A percentile compares a stretch with the other conserved stretches of the same genome.
Conservation (phyloP, 2,329 filamentous ascomycete species). For the Sphaerostilbella broomeana region DNA sequence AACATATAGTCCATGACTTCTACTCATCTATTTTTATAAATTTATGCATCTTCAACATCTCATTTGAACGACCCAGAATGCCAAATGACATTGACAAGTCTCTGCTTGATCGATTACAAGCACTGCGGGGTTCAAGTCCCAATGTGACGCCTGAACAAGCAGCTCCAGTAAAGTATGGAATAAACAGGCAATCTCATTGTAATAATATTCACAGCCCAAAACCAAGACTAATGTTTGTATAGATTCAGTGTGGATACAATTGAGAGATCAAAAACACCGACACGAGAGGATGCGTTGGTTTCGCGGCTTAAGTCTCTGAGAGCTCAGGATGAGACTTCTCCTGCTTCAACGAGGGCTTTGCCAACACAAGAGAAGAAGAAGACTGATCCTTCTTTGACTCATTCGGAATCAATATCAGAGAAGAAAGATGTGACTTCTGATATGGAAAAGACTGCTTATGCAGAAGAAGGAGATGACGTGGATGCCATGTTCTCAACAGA, state of each 20-base stretch:
- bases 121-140: constrained; percentile 32
- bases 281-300: constrained; percentile 45
- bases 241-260: constrained; percentile 32
- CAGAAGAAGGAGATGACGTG: constrained; percentile 28
- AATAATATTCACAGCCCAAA: not conserved
- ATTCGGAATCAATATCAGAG: not conserved
- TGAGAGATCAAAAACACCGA: constrained; percentile 35
- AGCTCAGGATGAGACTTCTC: constrained; percentile 27
- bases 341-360: constrained; percentile 11
- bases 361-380: constrained; percentile 1
- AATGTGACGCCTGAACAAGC: constrained; percentile 28
- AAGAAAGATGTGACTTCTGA: not conserved
- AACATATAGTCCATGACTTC: no score
- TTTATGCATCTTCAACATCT: no score
- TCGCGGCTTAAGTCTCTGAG: constrained; percentile 47
- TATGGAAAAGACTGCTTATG: not conserved
- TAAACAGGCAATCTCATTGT: not conserved
- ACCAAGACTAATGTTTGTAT: not conserved
- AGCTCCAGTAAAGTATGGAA: constrained; percentile 35
- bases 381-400: not conserved
- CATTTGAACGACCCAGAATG: constrained; percentile 24
- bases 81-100: constrained; percentile 37
- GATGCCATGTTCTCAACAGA: constrained; percentile 39
- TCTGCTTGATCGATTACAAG: constrained; percentile 48
- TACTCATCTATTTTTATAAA: no score